A percentile compares a stretch with the other conserved stretches of the same genome.
Conservation (phyloP, 331 rosid species). For the Cydonia oblonga region DNA sequence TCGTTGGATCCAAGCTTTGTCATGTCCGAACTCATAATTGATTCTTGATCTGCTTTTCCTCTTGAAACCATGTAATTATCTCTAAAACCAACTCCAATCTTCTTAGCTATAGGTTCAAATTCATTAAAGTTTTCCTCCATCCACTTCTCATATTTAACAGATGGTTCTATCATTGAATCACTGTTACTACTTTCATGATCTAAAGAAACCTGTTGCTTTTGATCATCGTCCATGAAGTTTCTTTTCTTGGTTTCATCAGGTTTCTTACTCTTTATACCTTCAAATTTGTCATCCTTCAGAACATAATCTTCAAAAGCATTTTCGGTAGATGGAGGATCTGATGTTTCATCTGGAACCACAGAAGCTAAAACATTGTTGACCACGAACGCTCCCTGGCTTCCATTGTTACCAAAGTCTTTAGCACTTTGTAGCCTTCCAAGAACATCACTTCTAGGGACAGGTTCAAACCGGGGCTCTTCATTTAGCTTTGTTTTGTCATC, state of each 20-base stretch:
- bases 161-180: slow-evolving; percentile 7
- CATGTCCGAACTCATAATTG: slow-evolving; percentile 26
- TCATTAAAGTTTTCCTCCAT: slow-evolving; percentile 59
- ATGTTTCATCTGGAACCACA: slow-evolving; percentile 20
- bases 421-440: slow-evolving; percentile 25
- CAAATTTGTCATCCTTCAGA: slow-evolving; percentile 26
- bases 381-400: slow-evolving; percentile 11
- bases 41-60: slow-evolving; percentile 37
- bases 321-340: slow-evolving; percentile 25
- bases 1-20: slow-evolving; percentile 27
- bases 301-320: slow-evolving; percentile 23
- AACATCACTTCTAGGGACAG: slow-evolving; percentile 15
- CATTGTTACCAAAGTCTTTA: slow-evolving; percentile 14
- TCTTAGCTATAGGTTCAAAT: slow-evolving; percentile 61
- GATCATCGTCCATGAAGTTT: slow-evolving; percentile 13
- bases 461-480: slow-evolving; percentile 14
- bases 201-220: slow-evolving; percentile 25
- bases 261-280: slow-evolving; percentile 17
- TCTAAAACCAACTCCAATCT: slow-evolving; percentile 71
- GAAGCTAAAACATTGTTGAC: slow-evolving; percentile 8
- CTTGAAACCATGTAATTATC: slow-evolving; percentile 67
- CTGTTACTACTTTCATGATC: slow-evolving; percentile 27
- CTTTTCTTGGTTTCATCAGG: slow-evolving; percentile 13
- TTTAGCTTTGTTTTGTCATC: slow-evolving; percentile 27
- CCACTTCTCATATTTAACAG: slow-evolving; percentile 54